These are phyloP conservation scores for Yarrowia bubula DNA, from an alignment of 805 yeast genomes.

Conservation along the genomic window DNA sequence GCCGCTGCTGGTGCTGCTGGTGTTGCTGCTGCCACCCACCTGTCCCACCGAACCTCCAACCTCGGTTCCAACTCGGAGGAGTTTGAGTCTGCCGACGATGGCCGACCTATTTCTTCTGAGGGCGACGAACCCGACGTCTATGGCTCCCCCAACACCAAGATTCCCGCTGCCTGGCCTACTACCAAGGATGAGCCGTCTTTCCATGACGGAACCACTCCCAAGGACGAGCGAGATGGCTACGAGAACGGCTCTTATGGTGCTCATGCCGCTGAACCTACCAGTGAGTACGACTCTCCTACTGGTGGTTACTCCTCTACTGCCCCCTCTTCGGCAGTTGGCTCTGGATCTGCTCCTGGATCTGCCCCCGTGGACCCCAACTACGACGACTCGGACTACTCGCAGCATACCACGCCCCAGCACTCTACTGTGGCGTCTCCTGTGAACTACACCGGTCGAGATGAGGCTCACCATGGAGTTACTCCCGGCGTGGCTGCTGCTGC, in stretches of 20 bases:
- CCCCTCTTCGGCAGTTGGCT: neutral
- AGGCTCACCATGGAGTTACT: neutral
- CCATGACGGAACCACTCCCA: conserved; percentile 1
- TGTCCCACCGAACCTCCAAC: conserved; percentile 9
- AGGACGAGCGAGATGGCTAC: conserved; percentile 1
- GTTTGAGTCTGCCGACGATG: conserved; percentile 24
- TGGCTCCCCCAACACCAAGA: neutral
- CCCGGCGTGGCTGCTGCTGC: conserved; percentile 4
- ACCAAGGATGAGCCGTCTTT: neutral
- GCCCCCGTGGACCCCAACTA: neutral
- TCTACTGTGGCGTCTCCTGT: neutral
- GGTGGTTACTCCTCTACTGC: neutral
- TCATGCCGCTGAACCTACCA: neutral
- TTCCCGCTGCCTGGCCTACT: conserved; percentile 20
- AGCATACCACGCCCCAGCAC: conserved; percentile 12
- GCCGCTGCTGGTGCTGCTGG: conserved; percentile 27
- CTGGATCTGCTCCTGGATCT: neutral
- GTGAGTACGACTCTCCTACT: neutral
- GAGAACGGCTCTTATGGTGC: neutral
- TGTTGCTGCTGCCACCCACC: neutral
- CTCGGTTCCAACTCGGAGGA: conserved; percentile 22
- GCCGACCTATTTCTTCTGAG: neutral
- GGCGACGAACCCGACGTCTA: neutral
- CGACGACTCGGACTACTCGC: conserved; percentile 21
- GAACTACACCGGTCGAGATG: neutral